Conservation (phyloP, 2,329 filamentous ascomycete genomes). For the Fusarium siculi region DNA sequence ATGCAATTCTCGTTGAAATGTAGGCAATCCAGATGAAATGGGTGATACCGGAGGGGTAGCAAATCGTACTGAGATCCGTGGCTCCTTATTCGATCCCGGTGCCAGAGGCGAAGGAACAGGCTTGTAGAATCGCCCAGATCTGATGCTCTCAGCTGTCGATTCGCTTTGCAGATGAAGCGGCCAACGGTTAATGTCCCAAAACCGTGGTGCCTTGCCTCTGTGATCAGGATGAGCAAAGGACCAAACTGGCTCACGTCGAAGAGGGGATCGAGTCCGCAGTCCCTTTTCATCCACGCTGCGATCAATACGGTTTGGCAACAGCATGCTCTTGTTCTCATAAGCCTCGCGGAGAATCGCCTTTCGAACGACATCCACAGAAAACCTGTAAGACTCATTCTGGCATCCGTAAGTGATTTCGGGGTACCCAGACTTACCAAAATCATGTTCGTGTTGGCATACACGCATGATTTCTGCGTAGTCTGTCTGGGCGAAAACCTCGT, state of each 20-base stretch:
- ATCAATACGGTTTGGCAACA: slow-evolving; percentile 52
- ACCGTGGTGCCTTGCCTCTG: slow-evolving; percentile 41
- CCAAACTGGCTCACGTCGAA: slow-evolving; percentile 47
- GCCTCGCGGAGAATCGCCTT: slow-evolving; percentile 57
- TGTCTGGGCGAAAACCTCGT: slow-evolving; percentile 8
- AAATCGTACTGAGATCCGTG: neutral
- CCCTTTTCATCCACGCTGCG: slow-evolving; percentile 32
- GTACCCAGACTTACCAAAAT: slow-evolving; percentile 12
- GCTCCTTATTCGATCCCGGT: neutral
- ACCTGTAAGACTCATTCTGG: slow-evolving; percentile 18
- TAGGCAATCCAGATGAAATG: neutral
- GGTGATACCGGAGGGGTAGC: neutral
- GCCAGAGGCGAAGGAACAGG: neutral
- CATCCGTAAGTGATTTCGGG: slow-evolving; percentile 6
- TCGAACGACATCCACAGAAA: slow-evolving; percentile 46
- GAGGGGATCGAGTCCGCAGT: slow-evolving; percentile 17
- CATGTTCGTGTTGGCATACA: slow-evolving; percentile 45
- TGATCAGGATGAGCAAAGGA: slow-evolving; percentile 45
- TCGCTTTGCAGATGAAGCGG: slow-evolving; percentile 54
- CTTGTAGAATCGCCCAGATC: neutral
- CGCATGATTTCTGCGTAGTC: slow-evolving; percentile 46
- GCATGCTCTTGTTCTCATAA: slow-evolving; percentile 54
- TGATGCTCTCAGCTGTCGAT: slow-evolving; percentile 38
- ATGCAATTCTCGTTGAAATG: neutral
- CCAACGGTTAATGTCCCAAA: slow-evolving; percentile 61